Evolutionary conservation across 2,329 filamentous ascomycete genomes (phyloP), one percentile per base, ranked within the genome.

Genomic region (Emericellopsis atlantica): DNA sequence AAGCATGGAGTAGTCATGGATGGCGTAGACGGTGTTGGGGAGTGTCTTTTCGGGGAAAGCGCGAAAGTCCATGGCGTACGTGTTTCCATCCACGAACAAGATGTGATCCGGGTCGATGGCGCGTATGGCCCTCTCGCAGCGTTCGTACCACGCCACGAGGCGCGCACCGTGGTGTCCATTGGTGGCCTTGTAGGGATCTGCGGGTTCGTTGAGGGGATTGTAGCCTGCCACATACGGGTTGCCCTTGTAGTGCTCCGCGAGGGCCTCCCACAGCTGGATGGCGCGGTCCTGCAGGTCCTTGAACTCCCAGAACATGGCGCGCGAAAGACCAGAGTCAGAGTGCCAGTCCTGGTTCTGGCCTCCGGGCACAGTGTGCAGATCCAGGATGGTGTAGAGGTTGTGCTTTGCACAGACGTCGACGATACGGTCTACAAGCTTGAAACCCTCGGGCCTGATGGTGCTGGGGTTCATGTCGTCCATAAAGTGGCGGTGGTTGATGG

Each of bases 401-500:
- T 67, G 49, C 26, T 58, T 54, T 1, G 55, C 54, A 35, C 65
- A 69, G 42, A 70, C 55, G 1, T 71, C 55, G 5, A 74, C 56
- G 2, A 70, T 59, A 11, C 65, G 57, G 45, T 74, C 70, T 2
- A 74, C 49, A 37, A 64, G 61, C 44, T 66, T 63, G 46, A 74
- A 72, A 0, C 70, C 70, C 8, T 58, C 55, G 12, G 60, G 49
- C 46, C 70, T 72, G 9, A 72, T 51, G 1, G 67, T 62, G 6
- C 60, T 51, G 0, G 70, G 70, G 43, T 71, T 66, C 56, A 66
- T 61, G 41, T 72, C 66, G 44, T 74, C 67, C 43, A 71, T 67
- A 31, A 74, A 72, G 47, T 74, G 69, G 1, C 68, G 66, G 48
- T 78, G 76, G 50, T 79, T 79, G 55, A 80, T 76, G 0, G 75